Base-by-base conservation (phyloP, 2,329 filamentous ascomycete genomes). In the Ceratocystiopsis minuta region DNA sequence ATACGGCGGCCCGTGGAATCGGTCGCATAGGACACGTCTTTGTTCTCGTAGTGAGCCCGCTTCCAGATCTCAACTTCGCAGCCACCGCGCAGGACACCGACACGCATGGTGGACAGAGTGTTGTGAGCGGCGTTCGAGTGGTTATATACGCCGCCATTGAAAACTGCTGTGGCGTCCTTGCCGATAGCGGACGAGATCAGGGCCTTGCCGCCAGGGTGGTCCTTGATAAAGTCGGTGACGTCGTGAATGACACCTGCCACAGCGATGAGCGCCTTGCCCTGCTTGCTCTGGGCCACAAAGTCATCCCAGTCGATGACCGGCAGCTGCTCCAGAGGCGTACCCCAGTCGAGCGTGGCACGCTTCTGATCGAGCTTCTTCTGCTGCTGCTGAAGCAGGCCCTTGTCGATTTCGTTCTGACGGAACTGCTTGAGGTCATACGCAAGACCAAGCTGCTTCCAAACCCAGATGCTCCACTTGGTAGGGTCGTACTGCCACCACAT, bases 51-150 rank as follows among this genome's bases (percentile, higher is more conserved):
- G 60, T 87, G 80, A 43, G 80, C 75, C 36, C 82, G 78, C 73
- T 90, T 90, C 84, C 84, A 92, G 61, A 90, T 86, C 68, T 92
- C 84, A 24, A 92, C 84, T 60, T 90, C 84, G 57, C 81, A 85
- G 36, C 84, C 84, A 49, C 84, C 84, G 41, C 82, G 80, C 49
- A 92, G 79, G 39, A 92, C 83, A 60, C 82, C 84, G 14, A 90
- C 78, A 51, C 84, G 73, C 82, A 90, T 90, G 51, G 82, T 90
- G 9, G 80, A 86, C 48, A 92, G 70, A 46, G 90, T 62, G 64
- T 92, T 92, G 69, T 92, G 84, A 33, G 84, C 84, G 43, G 82
- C 84, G 63, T 92, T 92, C 58, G 79, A 85, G 68, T 92, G 84
- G 59, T 80, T 73, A 66, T 92, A 92, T 47, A 92, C 80, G 63